These are phyloP conservation scores for Dactylellina leptospora DNA, from an alignment of 2,329 filamentous ascomycete species.

Conservation along the genomic window DNA sequence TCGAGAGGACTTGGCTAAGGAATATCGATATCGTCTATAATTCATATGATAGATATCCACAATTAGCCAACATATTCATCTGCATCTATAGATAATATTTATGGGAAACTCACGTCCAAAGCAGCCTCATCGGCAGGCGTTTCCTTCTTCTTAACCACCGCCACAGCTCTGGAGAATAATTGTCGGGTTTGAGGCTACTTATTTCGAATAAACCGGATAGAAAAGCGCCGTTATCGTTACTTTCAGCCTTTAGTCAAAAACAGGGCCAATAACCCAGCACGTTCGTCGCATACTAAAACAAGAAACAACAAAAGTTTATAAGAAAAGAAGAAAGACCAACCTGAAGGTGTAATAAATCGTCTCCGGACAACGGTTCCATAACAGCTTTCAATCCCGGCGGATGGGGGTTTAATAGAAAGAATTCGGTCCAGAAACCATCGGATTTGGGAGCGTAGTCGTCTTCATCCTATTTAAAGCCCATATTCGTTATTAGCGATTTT, in stretches of 20 bases:
- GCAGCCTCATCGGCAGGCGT: constrained; percentile 77
- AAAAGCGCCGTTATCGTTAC: constrained; percentile 21
- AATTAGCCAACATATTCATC: neutral
- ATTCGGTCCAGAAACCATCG: constrained; percentile 94
- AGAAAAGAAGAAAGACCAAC: constrained; percentile 57
- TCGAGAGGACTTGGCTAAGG: constrained; percentile 80
- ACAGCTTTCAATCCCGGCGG: constrained; percentile 72
- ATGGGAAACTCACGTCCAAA: constrained; percentile 74
- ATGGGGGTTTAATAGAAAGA: constrained; percentile 90
- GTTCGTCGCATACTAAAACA: neutral
- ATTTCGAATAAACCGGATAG: constrained; percentile 51
- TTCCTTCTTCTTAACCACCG: constrained; percentile 70
- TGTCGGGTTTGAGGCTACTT: constrained; percentile 73
- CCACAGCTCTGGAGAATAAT: constrained; percentile 78
- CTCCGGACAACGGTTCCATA: constrained; percentile 74
- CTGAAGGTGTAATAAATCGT: constrained; percentile 79
- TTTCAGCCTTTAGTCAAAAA: constrained; percentile 51
- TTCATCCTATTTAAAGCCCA: constrained; percentile 64
- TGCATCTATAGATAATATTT: neutral
- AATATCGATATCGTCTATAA: constrained; percentile 86
- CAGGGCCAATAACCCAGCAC: neutral
- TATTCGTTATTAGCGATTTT: neutral
- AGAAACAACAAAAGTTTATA: no score
- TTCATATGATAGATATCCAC: neutral
- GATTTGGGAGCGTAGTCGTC: constrained; percentile 72